Base-by-base conservation (phyloP, 805 yeast species). In the Zygotorulaspora sp. region DNA sequence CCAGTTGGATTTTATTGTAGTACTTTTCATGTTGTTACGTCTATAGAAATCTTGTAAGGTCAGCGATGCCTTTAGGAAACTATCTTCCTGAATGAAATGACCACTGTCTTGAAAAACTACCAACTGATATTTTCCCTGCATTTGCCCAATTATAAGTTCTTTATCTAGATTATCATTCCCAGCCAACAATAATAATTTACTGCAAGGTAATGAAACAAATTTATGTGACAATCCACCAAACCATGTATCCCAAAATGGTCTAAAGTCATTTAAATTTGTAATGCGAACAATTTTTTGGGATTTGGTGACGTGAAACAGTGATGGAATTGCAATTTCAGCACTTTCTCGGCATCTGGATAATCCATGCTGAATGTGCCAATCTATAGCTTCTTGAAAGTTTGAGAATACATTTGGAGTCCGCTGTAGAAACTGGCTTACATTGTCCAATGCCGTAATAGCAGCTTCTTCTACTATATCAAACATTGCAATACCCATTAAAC, bases 81-180 rank as follows among this genome's bases (percentile, higher is more conserved):
- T 71, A 58, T 92, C 99, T 57, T 92, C 98, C 32, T 92, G 98
- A n/a, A 94, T 66, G 50, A 89, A 92, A 63, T 92, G 99, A 1
- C 97, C 97, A 2, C 88, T 69, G 38, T 80, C 82, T 45, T 72
- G 77, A 57, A 87, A 81, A 4, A 88, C 92, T 10, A 85, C 78
- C 27, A 92, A 70, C 62, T 94, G 99, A 60, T 83, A 92, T 57
- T 79, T 81, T 1, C 99, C 99, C 63, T 89, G 97, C 98, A 92
- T 92, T 62, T 94, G 98, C 1, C 97, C 99, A 35, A 92, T 79
- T 61, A 89, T 87, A 32, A 92, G 67, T 25, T 75, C 75, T 46
- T 82, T 87, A 62, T 92, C 98, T 20, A 94, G 68, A 14, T 83
- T 78, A 48, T 92, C 97, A 36, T 89, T 83, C 3, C 95, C 95